Evolutionary conservation across 129 eudicot genomes (phyloP).

Genomic region (Pulicaria dysenterica): DNA sequence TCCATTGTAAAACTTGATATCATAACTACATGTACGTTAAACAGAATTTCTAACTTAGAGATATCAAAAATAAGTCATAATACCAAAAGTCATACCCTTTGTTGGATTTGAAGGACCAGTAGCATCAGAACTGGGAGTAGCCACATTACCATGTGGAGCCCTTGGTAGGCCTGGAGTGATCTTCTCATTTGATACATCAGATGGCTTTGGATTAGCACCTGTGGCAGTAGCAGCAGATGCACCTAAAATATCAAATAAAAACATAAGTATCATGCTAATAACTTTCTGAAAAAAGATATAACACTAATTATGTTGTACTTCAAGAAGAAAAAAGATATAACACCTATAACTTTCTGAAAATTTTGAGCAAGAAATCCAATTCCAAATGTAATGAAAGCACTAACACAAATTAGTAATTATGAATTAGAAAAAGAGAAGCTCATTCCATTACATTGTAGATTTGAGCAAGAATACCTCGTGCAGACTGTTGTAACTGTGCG

Average conservation of each 20-base stretch:
- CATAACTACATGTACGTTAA: too few relatives aligned
- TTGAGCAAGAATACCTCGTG: slow-evolving; percentile 41
- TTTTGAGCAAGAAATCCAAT: too few relatives aligned
- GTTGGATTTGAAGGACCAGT: slow-evolving; percentile 53
- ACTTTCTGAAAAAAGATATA: too few relatives aligned
- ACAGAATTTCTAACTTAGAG: too few relatives aligned
- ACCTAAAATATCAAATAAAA: slow-evolving; percentile 35
- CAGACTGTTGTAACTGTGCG: slow-evolving; percentile 38
- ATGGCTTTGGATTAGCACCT: slow-evolving; percentile 40
- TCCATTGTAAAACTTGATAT: too few relatives aligned
- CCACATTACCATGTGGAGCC: slow-evolving; percentile 48
- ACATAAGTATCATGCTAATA: neutral
- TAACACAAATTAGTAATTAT: too few relatives aligned
- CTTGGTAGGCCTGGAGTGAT: slow-evolving; percentile 51
- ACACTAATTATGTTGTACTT: too few relatives aligned
- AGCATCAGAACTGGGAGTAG: slow-evolving; percentile 38
- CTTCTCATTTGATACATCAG: slow-evolving; percentile 41
- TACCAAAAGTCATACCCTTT: slow-evolving; percentile 44
- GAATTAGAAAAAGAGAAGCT: too few relatives aligned
- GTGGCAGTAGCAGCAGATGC: slow-evolving; percentile 39
- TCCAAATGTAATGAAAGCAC: too few relatives aligned
- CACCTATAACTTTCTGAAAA: too few relatives aligned
- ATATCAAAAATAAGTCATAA: neutral
- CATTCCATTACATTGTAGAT: neutral
- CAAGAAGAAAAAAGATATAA: too few relatives aligned